Evolutionary conservation across 441 rosid species (phyloP).

Genomic region (Euphorbia celastroides): DNA sequence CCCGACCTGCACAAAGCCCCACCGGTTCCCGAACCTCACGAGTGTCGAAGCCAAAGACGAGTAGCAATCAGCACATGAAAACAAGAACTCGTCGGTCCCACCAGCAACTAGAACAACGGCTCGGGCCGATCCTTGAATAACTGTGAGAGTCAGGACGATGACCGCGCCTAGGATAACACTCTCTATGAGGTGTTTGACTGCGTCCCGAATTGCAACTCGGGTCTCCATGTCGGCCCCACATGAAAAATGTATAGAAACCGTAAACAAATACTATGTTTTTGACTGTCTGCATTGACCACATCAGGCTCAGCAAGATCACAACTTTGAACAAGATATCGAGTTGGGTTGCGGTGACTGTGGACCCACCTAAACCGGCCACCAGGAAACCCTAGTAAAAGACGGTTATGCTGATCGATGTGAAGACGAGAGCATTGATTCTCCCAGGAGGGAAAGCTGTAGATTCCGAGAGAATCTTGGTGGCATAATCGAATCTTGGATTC

Average conservation of each 20-base stretch:
- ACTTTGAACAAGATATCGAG: slow-evolving; percentile 47
- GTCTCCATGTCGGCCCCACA: slow-evolving; percentile 43
- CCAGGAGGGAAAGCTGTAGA: slow-evolving; percentile 47
- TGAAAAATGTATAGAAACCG: slow-evolving; percentile 52
- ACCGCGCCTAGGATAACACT: slow-evolving; percentile 62
- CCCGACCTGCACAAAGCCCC: slow-evolving; percentile 85
- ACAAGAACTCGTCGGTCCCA: slow-evolving; percentile 57
- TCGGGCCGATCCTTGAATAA: slow-evolving; percentile 51
- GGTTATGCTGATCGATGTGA: slow-evolving; percentile 27
- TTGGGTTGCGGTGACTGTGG: slow-evolving; percentile 48
- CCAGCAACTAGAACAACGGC: slow-evolving; percentile 44
- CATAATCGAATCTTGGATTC: slow-evolving; percentile 46
- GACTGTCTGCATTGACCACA: slow-evolving; percentile 71
- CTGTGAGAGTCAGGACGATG: slow-evolving; percentile 42
- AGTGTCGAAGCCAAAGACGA: slow-evolving; percentile 44
- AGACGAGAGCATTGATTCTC: slow-evolving; percentile 28
- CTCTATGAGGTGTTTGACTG: slow-evolving; percentile 43
- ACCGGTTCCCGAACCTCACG: slow-evolving; percentile 48
- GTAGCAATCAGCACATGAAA: slow-evolving; percentile 65
- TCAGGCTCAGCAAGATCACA: slow-evolving; percentile 48
- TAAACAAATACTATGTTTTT: slow-evolving; percentile 53
- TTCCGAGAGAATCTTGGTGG: slow-evolving; percentile 39
- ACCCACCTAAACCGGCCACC: slow-evolving; percentile 75
- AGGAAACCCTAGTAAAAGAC: slow-evolving; percentile 43
- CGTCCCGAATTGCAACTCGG: slow-evolving; percentile 32